Conservation (phyloP, 257 asterid species). For the Penstemon barbatus region DNA sequence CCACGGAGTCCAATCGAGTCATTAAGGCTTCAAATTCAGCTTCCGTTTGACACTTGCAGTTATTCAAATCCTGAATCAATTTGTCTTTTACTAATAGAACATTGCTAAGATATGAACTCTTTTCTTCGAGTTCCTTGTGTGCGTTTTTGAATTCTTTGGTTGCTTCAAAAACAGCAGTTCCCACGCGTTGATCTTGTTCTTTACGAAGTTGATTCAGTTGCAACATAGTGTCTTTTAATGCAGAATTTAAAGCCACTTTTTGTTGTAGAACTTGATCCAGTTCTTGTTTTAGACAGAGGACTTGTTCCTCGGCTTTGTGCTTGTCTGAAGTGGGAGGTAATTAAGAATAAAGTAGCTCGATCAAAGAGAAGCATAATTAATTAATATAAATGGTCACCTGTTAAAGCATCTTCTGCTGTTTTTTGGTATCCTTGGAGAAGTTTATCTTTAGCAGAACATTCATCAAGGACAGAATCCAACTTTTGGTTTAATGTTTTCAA, state of each 20-base stretch:
- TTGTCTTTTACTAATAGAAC: slow-evolving; percentile 61
- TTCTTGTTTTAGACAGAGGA: slow-evolving; percentile 40
- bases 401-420: slow-evolving; percentile 45
- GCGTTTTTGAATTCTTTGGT: slow-evolving; percentile 51
- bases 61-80: slow-evolving; percentile 53
- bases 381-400: slow-evolving; percentile 43
- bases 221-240: slow-evolving; percentile 66
- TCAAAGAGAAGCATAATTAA: slow-evolving; percentile 1
- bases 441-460: slow-evolving; percentile 63
- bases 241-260: slow-evolving; percentile 50
- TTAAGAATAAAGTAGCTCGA: not conserved
- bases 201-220: slow-evolving; percentile 49
- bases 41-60: slow-evolving; percentile 45
- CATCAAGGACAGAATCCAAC: slow-evolving; percentile 56
- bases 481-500: slow-evolving; percentile 52
- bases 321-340: slow-evolving; percentile 40
- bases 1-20: slow-evolving; percentile 64
- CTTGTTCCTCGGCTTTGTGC: slow-evolving; percentile 60
- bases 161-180: slow-evolving; percentile 41
- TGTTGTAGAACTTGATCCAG: slow-evolving; percentile 45
- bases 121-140: slow-evolving; percentile 49
- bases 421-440: slow-evolving; percentile 37
- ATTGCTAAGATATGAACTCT: slow-evolving; percentile 57
- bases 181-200: slow-evolving; percentile 51
- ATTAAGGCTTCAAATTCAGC: slow-evolving; percentile 65